A percentile compares a stretch with the other conserved stretches of the same genome.
These are phyloP conservation scores for Fusarium globosum DNA, from an alignment of 2,329 filamentous ascomycete genomes.

Conservation along the genomic window DNA sequence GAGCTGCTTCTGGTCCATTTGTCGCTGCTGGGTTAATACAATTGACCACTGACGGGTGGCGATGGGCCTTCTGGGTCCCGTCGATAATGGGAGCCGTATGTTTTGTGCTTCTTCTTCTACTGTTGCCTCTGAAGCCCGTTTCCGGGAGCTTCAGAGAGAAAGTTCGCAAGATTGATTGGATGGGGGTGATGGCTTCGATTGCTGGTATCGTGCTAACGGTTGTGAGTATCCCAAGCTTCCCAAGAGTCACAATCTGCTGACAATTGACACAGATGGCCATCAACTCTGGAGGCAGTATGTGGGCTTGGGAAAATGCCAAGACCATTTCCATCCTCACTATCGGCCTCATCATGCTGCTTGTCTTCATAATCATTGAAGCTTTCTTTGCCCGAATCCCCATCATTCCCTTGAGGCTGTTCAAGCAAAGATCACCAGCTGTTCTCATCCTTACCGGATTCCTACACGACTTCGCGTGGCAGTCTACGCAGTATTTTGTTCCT, in stretches of 20 bases:
- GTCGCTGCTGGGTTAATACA: not conserved
- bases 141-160: not conserved
- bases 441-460: slow-evolving; percentile 2
- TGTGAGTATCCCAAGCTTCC: fast-evolving
- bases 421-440: not conserved
- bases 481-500: not conserved
- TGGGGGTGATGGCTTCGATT: not conserved
- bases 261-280: not conserved
- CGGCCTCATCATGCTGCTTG: slow-evolving; percentile 65
- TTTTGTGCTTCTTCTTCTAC: not conserved
- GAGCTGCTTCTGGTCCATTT: not conserved
- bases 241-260: fast-evolving
- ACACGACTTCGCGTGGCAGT: slow-evolving; percentile 15
- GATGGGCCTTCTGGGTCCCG: not conserved
- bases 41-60: not conserved
- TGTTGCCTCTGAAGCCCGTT: not conserved
- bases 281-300: slow-evolving; percentile 47
- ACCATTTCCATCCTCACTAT: slow-evolving; percentile 80
- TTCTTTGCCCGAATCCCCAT: slow-evolving; percentile 78
- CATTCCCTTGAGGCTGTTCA: slow-evolving; percentile 63
- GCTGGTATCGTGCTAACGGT: not conserved
- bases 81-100: not conserved
- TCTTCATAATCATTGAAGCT: slow-evolving; percentile 78
- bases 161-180: not conserved
- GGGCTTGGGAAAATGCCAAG: slow-evolving; percentile 71